phyloP scores from a whole-genome alignment of 345 rosid genomes.

The Brassica rapa region DNA sequence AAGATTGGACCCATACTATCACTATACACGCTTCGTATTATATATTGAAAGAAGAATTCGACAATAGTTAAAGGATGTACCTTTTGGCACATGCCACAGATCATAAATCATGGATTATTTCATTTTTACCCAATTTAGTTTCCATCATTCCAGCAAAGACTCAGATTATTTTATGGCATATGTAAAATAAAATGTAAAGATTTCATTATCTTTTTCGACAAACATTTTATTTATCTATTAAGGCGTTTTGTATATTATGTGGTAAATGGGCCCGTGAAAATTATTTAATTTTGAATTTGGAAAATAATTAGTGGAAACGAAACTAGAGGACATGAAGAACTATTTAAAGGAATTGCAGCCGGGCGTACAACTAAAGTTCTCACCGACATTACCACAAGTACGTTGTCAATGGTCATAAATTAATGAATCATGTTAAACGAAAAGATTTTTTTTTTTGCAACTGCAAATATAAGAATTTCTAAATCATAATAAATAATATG shows the following conservation, averaged over 20 bases:
- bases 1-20: conserved; percentile 2
- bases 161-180: neutral
- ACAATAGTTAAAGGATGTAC: neutral
- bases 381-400: conserved; percentile 26
- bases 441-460: neutral
- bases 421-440: conserved; percentile 11
- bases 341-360: neutral
- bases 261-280: conserved; percentile 3
- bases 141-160: conserved; percentile 9
- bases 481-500: neutral
- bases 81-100: conserved; percentile 32
- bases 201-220: neutral
- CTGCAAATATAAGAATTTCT: neutral
- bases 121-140: conserved; percentile 6
- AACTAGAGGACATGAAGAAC: conserved; percentile 12
- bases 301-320: conserved; percentile 5
- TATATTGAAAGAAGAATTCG: conserved; percentile 8
- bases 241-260: too few relatives aligned
- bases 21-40: conserved; percentile 12
- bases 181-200: too few relatives aligned
- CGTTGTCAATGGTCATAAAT: conserved; percentile 24
- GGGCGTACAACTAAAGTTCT: neutral
- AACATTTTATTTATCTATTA: neutral
- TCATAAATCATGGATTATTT: conserved; percentile 32
- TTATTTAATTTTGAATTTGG: neutral